Percentiles rank a stretch among this genome's conserved stretches.
Evolutionary conservation across 176 grass and related monocot species (phyloP).

Genomic region (Raddia guianensis): DNA sequence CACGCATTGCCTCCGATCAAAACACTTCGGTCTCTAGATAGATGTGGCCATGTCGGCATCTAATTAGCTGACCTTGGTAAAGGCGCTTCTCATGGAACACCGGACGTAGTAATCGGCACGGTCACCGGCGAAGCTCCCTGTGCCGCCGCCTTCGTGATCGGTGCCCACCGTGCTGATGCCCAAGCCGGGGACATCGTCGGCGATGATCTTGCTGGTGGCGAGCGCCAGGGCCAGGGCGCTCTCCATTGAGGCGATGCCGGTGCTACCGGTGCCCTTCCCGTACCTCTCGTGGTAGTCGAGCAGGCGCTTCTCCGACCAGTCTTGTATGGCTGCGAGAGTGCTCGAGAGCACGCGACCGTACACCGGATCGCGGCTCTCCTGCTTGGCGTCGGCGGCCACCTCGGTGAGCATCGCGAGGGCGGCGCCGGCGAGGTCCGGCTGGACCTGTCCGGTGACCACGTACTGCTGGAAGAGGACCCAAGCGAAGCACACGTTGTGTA

Average conservation of each 20-base stretch:
- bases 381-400: slow-evolving; percentile 66
- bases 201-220: slow-evolving; percentile 51
- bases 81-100: slow-evolving; percentile 73
- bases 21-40: neutral
- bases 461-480: slow-evolving; percentile 93
- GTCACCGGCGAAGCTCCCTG: slow-evolving; percentile 22
- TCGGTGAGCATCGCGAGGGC: slow-evolving; percentile 61
- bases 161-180: neutral
- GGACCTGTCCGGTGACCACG: slow-evolving; percentile 63
- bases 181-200: slow-evolving; percentile 42
- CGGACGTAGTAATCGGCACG: slow-evolving; percentile 72
- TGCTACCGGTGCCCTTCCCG: slow-evolving; percentile 36
- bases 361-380: slow-evolving; percentile 43
- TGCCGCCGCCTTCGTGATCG: slow-evolving; percentile 13
- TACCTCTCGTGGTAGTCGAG: slow-evolving; percentile 83
- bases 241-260: slow-evolving; percentile 44
- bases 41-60: neutral
- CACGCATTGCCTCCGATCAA: neutral
- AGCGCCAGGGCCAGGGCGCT: slow-evolving; percentile 60
- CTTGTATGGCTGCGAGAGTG: slow-evolving; percentile 57
- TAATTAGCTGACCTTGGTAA: slow-evolving; percentile 63
- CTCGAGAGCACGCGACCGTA: slow-evolving; percentile 60
- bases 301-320: slow-evolving; percentile 76
- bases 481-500: slow-evolving; percentile 76
- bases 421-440: slow-evolving; percentile 66